phyloP scores from a whole-genome alignment of 805 yeast species.

The Yarrowia sp. region DNA sequence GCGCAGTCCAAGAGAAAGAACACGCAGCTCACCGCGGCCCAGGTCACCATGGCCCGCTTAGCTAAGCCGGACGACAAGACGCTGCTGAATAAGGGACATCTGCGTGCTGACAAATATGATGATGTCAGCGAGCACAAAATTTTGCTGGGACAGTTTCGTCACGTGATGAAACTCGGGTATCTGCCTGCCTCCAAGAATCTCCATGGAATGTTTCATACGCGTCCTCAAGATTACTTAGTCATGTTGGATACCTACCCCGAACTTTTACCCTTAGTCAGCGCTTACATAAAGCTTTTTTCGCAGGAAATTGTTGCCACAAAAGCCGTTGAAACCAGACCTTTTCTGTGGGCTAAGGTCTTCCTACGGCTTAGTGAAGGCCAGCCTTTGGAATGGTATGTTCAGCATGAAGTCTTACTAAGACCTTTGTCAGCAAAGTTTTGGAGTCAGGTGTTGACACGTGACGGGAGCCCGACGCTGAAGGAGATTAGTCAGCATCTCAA shows the following conservation, averaged over 20 bases:
- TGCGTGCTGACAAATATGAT: too few species aligned
- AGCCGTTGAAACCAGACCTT: neutral
- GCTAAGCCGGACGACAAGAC: too few species aligned
- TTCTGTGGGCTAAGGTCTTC: constrained; percentile 1
- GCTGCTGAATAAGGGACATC: too few species aligned
- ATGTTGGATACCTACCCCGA: neutral
- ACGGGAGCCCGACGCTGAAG: neutral
- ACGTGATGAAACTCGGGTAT: too few species aligned
- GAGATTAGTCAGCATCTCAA: neutral
- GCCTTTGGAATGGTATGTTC: neutral
- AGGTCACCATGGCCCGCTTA: too few species aligned
- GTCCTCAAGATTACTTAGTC: too few species aligned
- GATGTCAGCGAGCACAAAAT: too few species aligned
- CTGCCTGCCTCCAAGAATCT: too few species aligned
- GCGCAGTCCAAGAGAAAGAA: too few species aligned
- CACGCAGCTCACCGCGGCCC: too few species aligned
- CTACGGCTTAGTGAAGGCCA: neutral
- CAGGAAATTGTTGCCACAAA: neutral
- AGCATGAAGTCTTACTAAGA: neutral
- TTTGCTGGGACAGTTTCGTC: too few species aligned
- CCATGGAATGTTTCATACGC: too few species aligned
- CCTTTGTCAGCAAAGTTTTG: neutral
- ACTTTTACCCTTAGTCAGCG: neutral
- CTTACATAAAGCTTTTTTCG: neutral
- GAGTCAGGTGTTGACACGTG: neutral